Percentiles rank a stretch among this genome's conserved stretches.
Conservation (phyloP, 306 rosid species). For the Trifolium repens region DNA sequence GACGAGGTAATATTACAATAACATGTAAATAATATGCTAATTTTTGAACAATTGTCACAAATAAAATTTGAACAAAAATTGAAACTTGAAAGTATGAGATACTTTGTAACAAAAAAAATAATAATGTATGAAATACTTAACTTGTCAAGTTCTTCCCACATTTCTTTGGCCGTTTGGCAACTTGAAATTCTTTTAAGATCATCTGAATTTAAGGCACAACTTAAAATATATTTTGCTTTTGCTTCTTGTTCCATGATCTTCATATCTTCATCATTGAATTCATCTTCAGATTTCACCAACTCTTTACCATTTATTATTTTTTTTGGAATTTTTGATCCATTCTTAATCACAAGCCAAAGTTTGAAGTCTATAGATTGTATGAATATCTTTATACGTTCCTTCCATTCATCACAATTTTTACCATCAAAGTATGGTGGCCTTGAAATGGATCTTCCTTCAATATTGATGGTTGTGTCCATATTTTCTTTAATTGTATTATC, state of each 20-base stretch:
- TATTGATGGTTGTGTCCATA: too few relatives aligned
- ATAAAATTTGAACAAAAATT: not conserved
- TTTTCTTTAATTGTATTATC: not conserved
- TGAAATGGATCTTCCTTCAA: slow-evolving; percentile 9
- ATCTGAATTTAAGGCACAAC: slow-evolving; percentile 22
- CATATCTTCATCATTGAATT: slow-evolving; percentile 26
- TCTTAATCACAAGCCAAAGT: slow-evolving; percentile 36
- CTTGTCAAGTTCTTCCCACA: slow-evolving; percentile 34
- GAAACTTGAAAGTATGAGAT: not conserved
- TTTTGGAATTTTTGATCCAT: slow-evolving; percentile 33
- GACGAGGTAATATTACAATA: not conserved
- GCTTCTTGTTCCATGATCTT: slow-evolving; percentile 17
- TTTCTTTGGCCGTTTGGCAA: slow-evolving; percentile 6
- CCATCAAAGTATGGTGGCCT: slow-evolving; percentile 32
- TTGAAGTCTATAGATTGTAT: slow-evolving; percentile 13
- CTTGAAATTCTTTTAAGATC: not conserved
- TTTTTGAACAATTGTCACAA: too few relatives aligned
- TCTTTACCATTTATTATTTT: not conserved
- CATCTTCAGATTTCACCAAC: slow-evolving; percentile 36
- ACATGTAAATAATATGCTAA: not conserved
- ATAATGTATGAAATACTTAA: not conserved
- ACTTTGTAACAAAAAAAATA: too few relatives aligned
- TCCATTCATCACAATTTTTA: slow-evolving; percentile 11
- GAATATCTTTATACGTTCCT: not conserved
- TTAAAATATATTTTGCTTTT: slow-evolving; percentile 27